Evolutionary conservation across 2,329 filamentous ascomycete genomes (phyloP), one percentile per base, ranked within the genome.

Genomic region (Aspergillus intermedius): DNA sequence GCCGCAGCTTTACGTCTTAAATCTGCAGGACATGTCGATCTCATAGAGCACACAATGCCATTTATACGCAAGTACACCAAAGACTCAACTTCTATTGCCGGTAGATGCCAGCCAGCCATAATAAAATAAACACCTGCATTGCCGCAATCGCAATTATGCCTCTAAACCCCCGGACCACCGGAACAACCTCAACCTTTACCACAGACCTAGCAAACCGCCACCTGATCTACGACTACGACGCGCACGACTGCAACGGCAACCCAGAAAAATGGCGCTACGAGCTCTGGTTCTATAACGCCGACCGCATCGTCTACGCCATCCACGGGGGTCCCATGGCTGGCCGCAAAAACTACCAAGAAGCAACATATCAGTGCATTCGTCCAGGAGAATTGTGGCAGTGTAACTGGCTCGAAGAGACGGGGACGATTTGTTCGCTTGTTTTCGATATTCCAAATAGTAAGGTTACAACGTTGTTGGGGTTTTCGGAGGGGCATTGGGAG

Each of bases 391-490:
- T 81, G 0, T 82, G 79, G 79, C 79, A 82, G 55, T 74, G 76
- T 53, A 81, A 78, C 50, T 82, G 78, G 78, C 71, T 82, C 1
- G 78, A 82, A 49, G 79, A 82, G 62, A 82, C 79, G 0, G 79
- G 78, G 0, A 81, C 78, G 0, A 71, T 82, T 1, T 75, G 74
- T 47, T 80, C 75, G 1, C 60, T 79, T 0, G 77, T 81, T 1
- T 82, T 77, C 54, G 78, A 82, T 50, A 80, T 82, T 35, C 57
- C 65, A 0, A 62, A 70, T 5, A 63, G 69, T 46, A 74, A 64
- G 19, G 73, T 82, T 40, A 77, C 74, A 0, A 79, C 78, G 0
- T 55, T 81, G 54, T 57, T 82, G 5, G 75, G 68, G 0, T 82
- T 82, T 52, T 78, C 74, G 0, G 74, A 76, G 56, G 78, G 75